phyloP scores from a whole-genome alignment of 345 rosid species.

The Excoecaria cochinchinensis region DNA sequence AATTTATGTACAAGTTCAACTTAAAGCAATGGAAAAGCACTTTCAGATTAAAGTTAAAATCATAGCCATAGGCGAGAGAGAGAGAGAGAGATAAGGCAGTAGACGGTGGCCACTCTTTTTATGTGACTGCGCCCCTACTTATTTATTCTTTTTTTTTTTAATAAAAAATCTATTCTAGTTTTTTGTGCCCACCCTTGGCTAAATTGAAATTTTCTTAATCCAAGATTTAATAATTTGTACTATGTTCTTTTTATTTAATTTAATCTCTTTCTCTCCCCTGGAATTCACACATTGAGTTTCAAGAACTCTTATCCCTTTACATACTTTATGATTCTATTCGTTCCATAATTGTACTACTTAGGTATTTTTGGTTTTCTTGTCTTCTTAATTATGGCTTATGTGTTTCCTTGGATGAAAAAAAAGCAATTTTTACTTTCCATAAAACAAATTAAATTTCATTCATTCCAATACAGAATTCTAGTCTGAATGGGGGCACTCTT shows the following conservation, averaged over 20 bases:
- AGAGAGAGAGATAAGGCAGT: not conserved
- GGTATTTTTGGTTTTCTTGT: not conserved
- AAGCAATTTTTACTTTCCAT: too few species aligned
- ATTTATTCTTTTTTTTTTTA: not conserved
- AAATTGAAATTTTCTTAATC: not conserved
- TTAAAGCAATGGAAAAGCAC: conserved; percentile 20
- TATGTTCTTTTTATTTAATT: not conserved
- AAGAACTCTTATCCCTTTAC: too few species aligned
- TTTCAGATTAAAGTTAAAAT: conserved; percentile 23
- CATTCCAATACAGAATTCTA: not conserved
- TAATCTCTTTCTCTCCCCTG: too few species aligned
- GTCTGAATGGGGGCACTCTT: not conserved
- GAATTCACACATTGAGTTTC: too few species aligned
- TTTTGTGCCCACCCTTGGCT: conserved; percentile 41
- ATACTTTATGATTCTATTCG: conserved; percentile 5
- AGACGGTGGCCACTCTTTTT: not conserved
- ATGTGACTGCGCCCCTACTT: conserved; percentile 5
- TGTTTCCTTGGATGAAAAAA: not conserved
- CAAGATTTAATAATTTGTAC: not conserved
- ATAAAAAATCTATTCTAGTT: conserved; percentile 21
- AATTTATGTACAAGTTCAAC: conserved; percentile 22
- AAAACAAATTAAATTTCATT: not conserved
- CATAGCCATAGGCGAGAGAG: too few species aligned
- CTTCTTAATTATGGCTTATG: not conserved
- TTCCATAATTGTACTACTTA: conserved; percentile 1